A percentile compares a stretch with the other conserved stretches of the same genome.
Conservation (phyloP, 148 eudicot species). For the Dianthus caryophyllus region DNA sequence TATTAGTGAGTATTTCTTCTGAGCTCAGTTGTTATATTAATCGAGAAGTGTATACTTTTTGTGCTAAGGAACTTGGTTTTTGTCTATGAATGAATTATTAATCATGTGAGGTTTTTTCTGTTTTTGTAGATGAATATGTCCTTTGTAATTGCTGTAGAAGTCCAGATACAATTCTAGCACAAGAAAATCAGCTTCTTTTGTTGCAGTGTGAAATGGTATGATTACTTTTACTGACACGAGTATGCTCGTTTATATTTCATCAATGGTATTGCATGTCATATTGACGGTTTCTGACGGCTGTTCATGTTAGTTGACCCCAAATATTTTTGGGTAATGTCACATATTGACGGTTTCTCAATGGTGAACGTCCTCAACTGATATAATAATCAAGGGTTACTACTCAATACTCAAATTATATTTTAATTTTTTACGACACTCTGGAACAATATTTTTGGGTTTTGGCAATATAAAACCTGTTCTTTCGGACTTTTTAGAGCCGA, state of each 20-base stretch:
- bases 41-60: neutral
- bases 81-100: neutral
- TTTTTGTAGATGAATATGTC: slow-evolving; percentile 49
- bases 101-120: neutral
- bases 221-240: neutral
- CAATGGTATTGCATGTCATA: neutral
- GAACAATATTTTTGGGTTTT: no score
- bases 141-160: slow-evolving; percentile 46
- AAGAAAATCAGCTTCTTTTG: slow-evolving; percentile 29
- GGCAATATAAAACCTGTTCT: no score
- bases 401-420: no score
- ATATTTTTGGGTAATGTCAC: neutral
- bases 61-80: neutral
- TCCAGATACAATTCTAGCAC: slow-evolving; percentile 45
- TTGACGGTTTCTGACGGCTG: neutral
- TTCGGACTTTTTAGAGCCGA: no score
- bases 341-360: no score
- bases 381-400: no score
- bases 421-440: no score
- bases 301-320: neutral
- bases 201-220: slow-evolving; percentile 48
- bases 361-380: no score
- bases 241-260: neutral
- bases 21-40: neutral
- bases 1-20: slow-evolving; percentile 31